These are phyloP conservation scores for Discostella stelligeroides DNA, from an alignment of 108 stramenopile genomes.

Conservation along the genomic window DNA sequence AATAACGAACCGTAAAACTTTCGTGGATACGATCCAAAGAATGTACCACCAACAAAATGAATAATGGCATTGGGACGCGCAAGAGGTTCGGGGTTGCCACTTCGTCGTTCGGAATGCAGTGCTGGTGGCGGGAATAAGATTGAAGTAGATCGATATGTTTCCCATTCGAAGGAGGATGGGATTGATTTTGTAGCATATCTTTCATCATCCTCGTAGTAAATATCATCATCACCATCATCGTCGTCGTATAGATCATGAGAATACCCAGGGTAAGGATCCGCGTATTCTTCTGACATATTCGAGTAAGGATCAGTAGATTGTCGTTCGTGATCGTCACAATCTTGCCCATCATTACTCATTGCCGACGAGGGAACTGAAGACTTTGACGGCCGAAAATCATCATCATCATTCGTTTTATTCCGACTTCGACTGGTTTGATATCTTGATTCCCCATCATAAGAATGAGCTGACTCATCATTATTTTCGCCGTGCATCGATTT, in stretches of 20 bases:
- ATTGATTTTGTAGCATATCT: constrained; percentile 1
- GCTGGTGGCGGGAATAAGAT: constrained; percentile 71
- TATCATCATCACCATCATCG: constrained; percentile 3
- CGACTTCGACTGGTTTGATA: too few relatives aligned
- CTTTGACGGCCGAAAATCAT: too few relatives aligned
- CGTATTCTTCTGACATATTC: not conserved
- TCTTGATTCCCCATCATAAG: too few relatives aligned
- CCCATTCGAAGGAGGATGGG: constrained; percentile 46
- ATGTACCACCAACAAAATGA: constrained; percentile 85
- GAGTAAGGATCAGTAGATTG: constrained; percentile 6
- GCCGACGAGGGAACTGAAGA: not conserved
- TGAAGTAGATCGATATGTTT: constrained; percentile 53
- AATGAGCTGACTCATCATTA: too few relatives aligned
- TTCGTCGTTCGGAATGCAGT: not conserved
- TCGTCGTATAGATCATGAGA: constrained; percentile 16
- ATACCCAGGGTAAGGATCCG: not conserved
- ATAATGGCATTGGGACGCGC: constrained; percentile 62
- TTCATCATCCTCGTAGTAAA: constrained; percentile 21
- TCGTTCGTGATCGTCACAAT: not conserved
- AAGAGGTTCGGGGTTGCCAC: not conserved
- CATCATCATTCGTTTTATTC: too few relatives aligned
- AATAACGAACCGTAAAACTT: constrained; percentile 70
- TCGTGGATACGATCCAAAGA: constrained; percentile 75
- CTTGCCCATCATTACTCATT: not conserved
- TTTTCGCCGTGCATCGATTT: too few relatives aligned